phyloP scores from a whole-genome alignment of 2,329 filamentous ascomycete genomes.

The Neoascochyta sp. region DNA sequence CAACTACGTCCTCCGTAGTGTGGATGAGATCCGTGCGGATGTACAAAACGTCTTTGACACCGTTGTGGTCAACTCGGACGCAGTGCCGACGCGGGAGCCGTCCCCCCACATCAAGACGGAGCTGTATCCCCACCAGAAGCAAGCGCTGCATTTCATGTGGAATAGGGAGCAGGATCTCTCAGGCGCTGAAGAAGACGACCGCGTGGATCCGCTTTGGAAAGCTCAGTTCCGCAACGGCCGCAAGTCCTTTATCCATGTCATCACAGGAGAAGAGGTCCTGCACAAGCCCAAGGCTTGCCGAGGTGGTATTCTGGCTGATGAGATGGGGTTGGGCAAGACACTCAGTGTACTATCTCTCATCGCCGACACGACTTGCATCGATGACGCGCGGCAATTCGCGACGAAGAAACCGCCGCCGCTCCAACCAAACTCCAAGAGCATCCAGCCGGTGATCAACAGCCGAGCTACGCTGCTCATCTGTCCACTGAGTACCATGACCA shows the following conservation, averaged over 20 bases:
- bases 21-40: constrained; percentile 82
- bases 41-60: constrained; percentile 86
- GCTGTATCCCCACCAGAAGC: constrained; percentile 81
- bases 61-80: constrained; percentile 65
- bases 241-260: constrained; percentile 73
- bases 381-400: constrained; percentile 62
- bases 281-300: constrained; percentile 35
- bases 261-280: constrained; percentile 58
- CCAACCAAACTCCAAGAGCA: constrained; percentile 1
- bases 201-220: constrained; percentile 75
- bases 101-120: constrained; percentile 60
- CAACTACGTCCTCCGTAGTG: constrained; percentile 33
- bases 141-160: constrained; percentile 83
- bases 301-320: constrained; percentile 50
- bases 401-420: constrained; percentile 45
- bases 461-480: constrained; percentile 82
- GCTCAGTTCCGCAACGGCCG: constrained; percentile 56
- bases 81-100: constrained; percentile 70
- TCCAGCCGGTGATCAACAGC: constrained; percentile 55
- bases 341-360: constrained; percentile 80
- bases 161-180: constrained; percentile 66
- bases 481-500: constrained; percentile 84
- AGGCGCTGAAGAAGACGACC: constrained; percentile 59
- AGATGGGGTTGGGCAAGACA: constrained; percentile 53
- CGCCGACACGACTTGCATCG: constrained; percentile 54